Evolutionary conservation across 441 rosid species (phyloP).

Genomic region (Pelargonium exstipulatum): DNA sequence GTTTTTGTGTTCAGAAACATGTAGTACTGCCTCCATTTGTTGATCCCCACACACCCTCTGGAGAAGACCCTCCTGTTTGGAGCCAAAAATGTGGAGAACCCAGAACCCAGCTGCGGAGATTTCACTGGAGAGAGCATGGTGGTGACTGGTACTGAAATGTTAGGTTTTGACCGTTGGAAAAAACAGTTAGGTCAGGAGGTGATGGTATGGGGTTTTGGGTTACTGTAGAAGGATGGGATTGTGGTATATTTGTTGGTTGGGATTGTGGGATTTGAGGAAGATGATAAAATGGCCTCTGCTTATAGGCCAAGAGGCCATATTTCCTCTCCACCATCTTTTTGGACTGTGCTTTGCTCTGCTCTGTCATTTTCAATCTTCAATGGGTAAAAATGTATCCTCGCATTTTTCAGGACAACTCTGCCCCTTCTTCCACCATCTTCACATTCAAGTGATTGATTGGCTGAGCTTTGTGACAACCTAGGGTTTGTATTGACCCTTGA

Average conservation of each 20-base stretch:
- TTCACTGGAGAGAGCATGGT: constrained; percentile 15
- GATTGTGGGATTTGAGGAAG: constrained; percentile 14
- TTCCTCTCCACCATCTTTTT: constrained; percentile 5
- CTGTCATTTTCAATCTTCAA: constrained; percentile 28
- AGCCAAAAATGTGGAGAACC: constrained; percentile 15
- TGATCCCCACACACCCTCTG: constrained; percentile 10
- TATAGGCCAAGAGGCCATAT: constrained; percentile 6
- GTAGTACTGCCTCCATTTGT: constrained; percentile 28
- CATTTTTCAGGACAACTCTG: constrained; percentile 22
- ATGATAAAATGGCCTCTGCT: constrained; percentile 8
- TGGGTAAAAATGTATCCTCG: constrained; percentile 20
- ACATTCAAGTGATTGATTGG: not conserved
- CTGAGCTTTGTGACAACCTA: not conserved
- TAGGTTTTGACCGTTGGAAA: constrained; percentile 3
- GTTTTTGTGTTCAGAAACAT: constrained; percentile 37
- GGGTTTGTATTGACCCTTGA: not conserved
- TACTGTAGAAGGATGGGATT: not conserved
- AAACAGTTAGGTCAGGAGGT: not conserved
- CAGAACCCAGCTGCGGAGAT: constrained; percentile 16
- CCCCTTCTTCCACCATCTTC: constrained; percentile 7
- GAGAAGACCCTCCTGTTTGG: constrained; percentile 15
- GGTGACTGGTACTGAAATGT: too few species aligned
- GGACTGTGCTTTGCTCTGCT: not conserved
- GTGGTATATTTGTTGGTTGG: constrained; percentile 18
- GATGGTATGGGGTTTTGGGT: not conserved